Conservation (phyloP, 106 monocot genomes). For the Apostasia ramifera region DNA sequence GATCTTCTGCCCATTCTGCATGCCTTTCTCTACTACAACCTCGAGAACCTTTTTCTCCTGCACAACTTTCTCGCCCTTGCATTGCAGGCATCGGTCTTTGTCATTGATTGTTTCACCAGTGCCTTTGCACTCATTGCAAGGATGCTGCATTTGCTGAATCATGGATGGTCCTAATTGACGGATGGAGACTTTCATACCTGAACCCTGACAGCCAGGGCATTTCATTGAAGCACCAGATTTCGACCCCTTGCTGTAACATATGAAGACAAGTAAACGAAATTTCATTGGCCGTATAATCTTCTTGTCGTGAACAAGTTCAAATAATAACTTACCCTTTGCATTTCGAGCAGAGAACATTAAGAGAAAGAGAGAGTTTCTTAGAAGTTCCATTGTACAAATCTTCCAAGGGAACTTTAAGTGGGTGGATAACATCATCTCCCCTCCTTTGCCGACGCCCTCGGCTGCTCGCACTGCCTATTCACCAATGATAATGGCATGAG, state of each 20-base stretch:
- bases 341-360: constrained; percentile 52
- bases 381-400: constrained; percentile 63
- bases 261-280: not conserved
- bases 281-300: no score
- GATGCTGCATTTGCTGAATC: constrained; percentile 81
- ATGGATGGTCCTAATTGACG: constrained; percentile 76
- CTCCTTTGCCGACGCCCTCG: constrained; percentile 43
- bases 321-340: constrained; percentile 54
- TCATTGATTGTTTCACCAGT: constrained; percentile 72
- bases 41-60: constrained; percentile 79
- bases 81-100: constrained; percentile 69
- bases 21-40: constrained; percentile 87
- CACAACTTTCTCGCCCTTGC: constrained; percentile 70
- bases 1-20: constrained; percentile 85
- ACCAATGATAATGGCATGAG: not conserved
- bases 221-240: constrained; percentile 54
- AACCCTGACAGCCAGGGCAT: constrained; percentile 47
- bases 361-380: constrained; percentile 57
- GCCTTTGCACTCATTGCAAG: constrained; percentile 73
- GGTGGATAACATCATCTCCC: constrained; percentile 60
- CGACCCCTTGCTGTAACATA: constrained; percentile 47
- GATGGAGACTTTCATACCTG: constrained; percentile 36
- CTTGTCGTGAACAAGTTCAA: not conserved
- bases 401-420: constrained; percentile 58
- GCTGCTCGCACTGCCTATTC: constrained; percentile 17